Base-by-base conservation (phyloP, 225 moss, liverwort and hornwort species). In the Marchantia polymorpha region DNA sequence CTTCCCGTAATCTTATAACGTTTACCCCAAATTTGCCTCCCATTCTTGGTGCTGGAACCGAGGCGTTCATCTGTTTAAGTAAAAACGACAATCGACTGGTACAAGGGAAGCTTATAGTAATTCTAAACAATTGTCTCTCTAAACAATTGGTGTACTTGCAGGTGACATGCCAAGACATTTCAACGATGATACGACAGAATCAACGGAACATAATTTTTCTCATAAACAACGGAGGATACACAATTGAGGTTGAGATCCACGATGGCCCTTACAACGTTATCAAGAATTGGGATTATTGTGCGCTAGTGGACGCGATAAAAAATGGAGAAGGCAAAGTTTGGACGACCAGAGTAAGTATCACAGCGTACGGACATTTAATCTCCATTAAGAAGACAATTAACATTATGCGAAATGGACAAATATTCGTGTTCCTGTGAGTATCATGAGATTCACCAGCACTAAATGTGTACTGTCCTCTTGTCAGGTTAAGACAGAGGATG, bases 181-280 rank as follows among this genome's bases (percentile, higher is more conserved):
- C 91, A 64, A 92, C 91, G 1, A 92, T 92, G 91, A 87, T 92
- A 23, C 77, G 85, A 10, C 88, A 89, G 66, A 70, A 88, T 10
- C 86, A 82, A 31, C 77, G 59, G 17, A 83, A 61, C 73, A 83
- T 92, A 7, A 92, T 92, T 7, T 92, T 92, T 69, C 78, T 92
- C 14, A 89, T 92, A 58, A 92, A 92, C 69, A 92, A 92, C 39
- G 89, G 89, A 54, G 87, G 90, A 9, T 92, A 92, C 64, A 88
- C 88, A 17, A 88, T 87, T 58, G 87, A 92, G 26, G 83, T 88
- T 15, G 88, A 89, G 81, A 91, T 87, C 79, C 91, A 92, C 39
- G 84, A 89, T 61, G 91, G 89, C 16, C 89, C 92, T 10, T 92
- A 88, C 63, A 91, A 92, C 78, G 49, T 83, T 47, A 91, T 92